Evolutionary conservation across 768 basidiomycete species (phyloP).

Genomic region (Suillus subalutaceus): DNA sequence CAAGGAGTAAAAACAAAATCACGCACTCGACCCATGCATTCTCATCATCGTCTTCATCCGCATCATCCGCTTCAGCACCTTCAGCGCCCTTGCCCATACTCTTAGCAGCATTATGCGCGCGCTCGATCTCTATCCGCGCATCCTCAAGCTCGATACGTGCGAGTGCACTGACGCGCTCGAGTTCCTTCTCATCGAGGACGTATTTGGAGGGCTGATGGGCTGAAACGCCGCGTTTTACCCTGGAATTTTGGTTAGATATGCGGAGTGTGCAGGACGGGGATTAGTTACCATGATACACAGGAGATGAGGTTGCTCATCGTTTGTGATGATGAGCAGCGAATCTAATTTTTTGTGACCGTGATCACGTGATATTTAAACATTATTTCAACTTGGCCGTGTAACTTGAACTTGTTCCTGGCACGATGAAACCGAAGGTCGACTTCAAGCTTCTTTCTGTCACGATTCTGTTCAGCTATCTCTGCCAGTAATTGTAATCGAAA

Average conservation of each 20-base stretch:
- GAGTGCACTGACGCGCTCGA: slow-evolving; percentile 86
- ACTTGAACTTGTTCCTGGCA: too few species aligned
- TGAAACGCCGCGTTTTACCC: slow-evolving; percentile 83
- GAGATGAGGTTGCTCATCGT: slow-evolving; percentile 78
- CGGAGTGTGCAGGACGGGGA: background rate
- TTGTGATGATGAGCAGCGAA: slow-evolving; percentile 9
- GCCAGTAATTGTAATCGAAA: too few species aligned
- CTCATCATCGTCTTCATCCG: slow-evolving; percentile 47
- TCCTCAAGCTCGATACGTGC: slow-evolving; percentile 89
- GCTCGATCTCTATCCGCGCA: slow-evolving; percentile 82
- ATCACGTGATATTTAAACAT: background rate
- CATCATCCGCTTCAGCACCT: slow-evolving; percentile 66
- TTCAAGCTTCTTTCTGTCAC: too few species aligned
- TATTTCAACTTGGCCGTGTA: too few species aligned
- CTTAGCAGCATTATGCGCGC: slow-evolving; percentile 75
- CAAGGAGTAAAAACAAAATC: slow-evolving; percentile 13
- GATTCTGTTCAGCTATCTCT: too few species aligned
- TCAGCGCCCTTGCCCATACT: slow-evolving; percentile 71
- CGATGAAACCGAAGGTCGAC: too few species aligned
- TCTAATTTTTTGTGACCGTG: background rate
- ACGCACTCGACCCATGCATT: slow-evolving; percentile 91
- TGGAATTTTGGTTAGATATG: slow-evolving; percentile 24
- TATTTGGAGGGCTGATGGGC: slow-evolving; percentile 82
- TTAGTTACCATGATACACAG: slow-evolving; percentile 57
- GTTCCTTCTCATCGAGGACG: slow-evolving; percentile 85